These are phyloP conservation scores for Alternaria sp. DNA, from an alignment of 2,329 filamentous ascomycete genomes.

Conservation along the genomic window DNA sequence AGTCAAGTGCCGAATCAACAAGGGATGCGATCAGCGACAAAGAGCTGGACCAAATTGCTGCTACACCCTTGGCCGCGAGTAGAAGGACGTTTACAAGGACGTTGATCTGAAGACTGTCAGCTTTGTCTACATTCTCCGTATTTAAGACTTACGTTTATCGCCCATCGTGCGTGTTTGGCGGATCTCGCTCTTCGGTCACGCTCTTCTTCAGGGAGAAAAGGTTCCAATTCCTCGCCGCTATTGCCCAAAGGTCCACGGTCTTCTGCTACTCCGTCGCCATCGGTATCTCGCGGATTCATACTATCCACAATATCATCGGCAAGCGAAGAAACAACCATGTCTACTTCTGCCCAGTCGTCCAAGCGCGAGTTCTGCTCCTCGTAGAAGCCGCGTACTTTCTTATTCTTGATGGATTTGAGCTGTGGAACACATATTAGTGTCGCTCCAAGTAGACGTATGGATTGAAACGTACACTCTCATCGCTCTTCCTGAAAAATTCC, in stretches of 20 bases:
- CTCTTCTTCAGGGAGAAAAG: slow-evolving; percentile 65
- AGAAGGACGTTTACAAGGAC: slow-evolving; percentile 67
- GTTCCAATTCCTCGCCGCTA: slow-evolving; percentile 60
- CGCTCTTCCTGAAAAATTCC: slow-evolving; percentile 60
- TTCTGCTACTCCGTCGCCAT: slow-evolving; percentile 65
- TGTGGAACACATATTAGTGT: slow-evolving; percentile 18
- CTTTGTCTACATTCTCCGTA: no score
- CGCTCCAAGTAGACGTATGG: neutral
- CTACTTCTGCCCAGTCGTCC: slow-evolving; percentile 67
- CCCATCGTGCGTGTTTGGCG: slow-evolving; percentile 62
- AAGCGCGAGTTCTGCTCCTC: slow-evolving; percentile 62
- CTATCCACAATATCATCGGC: slow-evolving; percentile 68
- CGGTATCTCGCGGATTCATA: slow-evolving; percentile 64
- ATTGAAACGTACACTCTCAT: slow-evolving; percentile 53
- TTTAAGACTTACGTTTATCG: slow-evolving; percentile 58
- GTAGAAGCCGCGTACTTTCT: slow-evolving; percentile 63
- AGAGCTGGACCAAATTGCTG: slow-evolving; percentile 64
- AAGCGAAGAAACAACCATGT: slow-evolving; percentile 63
- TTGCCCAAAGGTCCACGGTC: slow-evolving; percentile 60
- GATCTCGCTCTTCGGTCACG: slow-evolving; percentile 58
- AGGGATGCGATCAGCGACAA: slow-evolving; percentile 69
- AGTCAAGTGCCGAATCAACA: slow-evolving; percentile 68
- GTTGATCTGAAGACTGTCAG: slow-evolving; percentile 57
- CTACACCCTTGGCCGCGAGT: slow-evolving; percentile 63
- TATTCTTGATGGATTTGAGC: slow-evolving; percentile 62